These are phyloP conservation scores for Clavispora phyllophila DNA, from an alignment of 805 yeast species.

Conservation along the genomic window DNA sequence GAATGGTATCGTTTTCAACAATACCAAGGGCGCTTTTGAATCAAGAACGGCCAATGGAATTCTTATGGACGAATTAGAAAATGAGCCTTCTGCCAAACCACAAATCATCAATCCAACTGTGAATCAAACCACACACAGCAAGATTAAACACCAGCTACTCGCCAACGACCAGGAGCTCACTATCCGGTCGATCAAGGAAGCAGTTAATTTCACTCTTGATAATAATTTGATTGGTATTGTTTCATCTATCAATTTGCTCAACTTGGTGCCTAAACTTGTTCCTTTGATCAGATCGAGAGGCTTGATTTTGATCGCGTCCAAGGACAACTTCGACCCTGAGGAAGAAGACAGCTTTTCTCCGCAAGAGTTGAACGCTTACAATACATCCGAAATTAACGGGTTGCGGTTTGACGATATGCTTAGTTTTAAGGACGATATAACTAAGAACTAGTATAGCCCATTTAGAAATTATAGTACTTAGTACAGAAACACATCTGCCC, in stretches of 20 bases:
- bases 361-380: conserved; percentile 31
- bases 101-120: not conserved
- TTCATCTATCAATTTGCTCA: conserved; percentile 64
- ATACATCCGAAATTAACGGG: conserved; percentile 58
- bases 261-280: conserved; percentile 69
- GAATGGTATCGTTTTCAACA: conserved; percentile 51
- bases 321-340: conserved; percentile 29
- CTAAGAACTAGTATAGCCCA: not conserved
- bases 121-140: conserved; percentile 3
- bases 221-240: conserved; percentile 85
- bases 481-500: too few species aligned
- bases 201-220: conserved; percentile 69
- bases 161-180: conserved; percentile 35
- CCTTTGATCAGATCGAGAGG: conserved; percentile 77
- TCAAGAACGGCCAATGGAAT: conserved; percentile 39
- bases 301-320: conserved; percentile 71
- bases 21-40: conserved; percentile 26
- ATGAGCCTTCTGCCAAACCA: not conserved
- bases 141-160: conserved; percentile 14
- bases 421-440: conserved; percentile 54
- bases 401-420: conserved; percentile 57
- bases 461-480: not conserved
- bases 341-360: conserved; percentile 17
- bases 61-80: conserved; percentile 20
- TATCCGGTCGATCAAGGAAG: conserved; percentile 73